Evolutionary conservation across 176 grass and related monocot genomes (phyloP).

Genomic region (Themeda triandra): DNA sequence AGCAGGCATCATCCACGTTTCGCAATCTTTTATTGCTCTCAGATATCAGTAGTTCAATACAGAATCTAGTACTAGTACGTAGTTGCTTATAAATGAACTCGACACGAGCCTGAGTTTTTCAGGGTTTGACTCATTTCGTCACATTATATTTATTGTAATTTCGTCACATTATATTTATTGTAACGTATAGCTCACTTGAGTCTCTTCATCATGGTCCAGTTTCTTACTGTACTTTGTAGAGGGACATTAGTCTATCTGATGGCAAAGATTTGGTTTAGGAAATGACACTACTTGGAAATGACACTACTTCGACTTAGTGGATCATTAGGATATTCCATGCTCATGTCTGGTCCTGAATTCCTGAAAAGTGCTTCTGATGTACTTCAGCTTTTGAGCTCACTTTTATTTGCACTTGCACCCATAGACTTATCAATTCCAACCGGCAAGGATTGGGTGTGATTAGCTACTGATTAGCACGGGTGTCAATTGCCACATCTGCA

Average conservation of each 20-base stretch:
- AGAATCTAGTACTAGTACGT: background rate
- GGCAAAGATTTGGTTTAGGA: background rate
- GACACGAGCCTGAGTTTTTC: background rate
- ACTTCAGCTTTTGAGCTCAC: background rate
- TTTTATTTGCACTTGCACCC: background rate
- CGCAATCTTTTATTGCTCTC: background rate
- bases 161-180: background rate
- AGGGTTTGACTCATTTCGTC: background rate
- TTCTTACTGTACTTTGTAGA: background rate
- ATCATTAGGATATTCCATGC: conserved; percentile 7
- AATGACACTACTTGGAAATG: background rate
- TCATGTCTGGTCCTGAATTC: background rate
- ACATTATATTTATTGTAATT: background rate
- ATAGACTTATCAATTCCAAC: background rate
- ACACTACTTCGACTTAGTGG: background rate
- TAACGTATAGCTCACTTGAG: background rate
- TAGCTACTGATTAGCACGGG: background rate
- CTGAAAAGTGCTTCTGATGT: conserved; percentile 8
- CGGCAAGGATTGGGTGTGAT: background rate
- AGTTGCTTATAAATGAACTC: background rate
- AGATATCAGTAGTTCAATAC: background rate
- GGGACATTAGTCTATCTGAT: background rate
- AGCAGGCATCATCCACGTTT: background rate
- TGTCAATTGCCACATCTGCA: background rate
- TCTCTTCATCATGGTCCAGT: background rate